Percentiles rank a stretch among this genome's conserved stretches.
phyloP scores from a whole-genome alignment of 225 moss, liverwort and hornwort genomes.

The Pseudisothecium myosuroides region DNA sequence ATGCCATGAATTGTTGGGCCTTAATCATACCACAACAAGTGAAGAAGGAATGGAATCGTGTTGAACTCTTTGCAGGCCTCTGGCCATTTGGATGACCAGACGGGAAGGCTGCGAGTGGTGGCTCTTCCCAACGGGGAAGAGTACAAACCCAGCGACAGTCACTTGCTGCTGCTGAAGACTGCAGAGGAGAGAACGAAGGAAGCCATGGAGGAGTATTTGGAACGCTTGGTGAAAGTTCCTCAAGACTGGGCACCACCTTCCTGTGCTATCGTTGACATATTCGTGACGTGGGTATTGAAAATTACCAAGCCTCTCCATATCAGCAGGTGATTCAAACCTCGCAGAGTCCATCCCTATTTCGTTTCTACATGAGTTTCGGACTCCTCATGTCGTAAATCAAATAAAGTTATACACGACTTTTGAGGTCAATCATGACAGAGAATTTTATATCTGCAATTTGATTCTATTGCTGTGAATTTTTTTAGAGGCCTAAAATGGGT shows the following conservation, averaged over 20 bases:
- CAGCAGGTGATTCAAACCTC: background rate
- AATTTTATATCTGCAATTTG: background rate
- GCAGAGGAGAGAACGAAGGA: background rate
- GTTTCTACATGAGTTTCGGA: background rate
- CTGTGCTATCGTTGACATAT: background rate
- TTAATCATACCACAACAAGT: background rate
- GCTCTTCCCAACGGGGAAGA: background rate
- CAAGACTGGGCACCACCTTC: slow-evolving; percentile 7
- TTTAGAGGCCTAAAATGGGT: background rate
- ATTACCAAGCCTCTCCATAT: background rate
- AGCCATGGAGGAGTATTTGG: background rate
- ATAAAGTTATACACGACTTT: background rate
- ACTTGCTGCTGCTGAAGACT: background rate
- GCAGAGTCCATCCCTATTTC: background rate
- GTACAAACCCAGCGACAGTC: background rate
- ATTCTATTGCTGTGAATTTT: no score
- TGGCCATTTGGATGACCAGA: background rate
- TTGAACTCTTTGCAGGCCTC: background rate
- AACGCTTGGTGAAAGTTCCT: background rate
- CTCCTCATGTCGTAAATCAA: background rate
- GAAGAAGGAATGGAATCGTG: background rate
- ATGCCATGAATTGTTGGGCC: background rate
- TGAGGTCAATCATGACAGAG: background rate
- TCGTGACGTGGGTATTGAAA: background rate
- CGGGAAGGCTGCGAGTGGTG: background rate